phyloP scores from a whole-genome alignment of 345 rosid genomes.

The Aquilaria sinensis region DNA sequence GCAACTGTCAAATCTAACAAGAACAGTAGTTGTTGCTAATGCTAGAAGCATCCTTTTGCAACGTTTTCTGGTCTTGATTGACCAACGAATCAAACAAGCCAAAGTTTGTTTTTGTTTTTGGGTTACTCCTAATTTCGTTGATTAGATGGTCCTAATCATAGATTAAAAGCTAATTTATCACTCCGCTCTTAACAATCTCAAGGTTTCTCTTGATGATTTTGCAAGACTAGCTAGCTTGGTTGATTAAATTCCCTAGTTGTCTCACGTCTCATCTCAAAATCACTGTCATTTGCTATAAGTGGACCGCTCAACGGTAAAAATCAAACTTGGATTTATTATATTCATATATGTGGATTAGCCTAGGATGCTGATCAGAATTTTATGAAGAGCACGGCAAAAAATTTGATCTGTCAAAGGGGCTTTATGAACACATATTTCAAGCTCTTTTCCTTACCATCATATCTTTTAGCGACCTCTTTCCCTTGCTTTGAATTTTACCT shows the following conservation, averaged over 20 bases:
- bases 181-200: too few species aligned
- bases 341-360: conserved; percentile 11
- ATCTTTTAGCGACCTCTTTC: conserved; percentile 2
- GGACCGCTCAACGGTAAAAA: conserved; percentile 15
- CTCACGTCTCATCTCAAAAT: neutral
- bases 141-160: neutral
- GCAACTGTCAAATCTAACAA: neutral
- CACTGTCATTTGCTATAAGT: neutral
- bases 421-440: conserved; percentile 44
- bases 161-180: too few species aligned
- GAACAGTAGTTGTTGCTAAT: too few species aligned
- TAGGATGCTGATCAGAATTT: conserved; percentile 33
- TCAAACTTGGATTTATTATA: neutral
- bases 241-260: neutral
- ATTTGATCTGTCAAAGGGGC: conserved; percentile 25
- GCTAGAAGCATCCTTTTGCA: too few species aligned
- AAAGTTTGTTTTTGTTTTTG: too few species aligned
- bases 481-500: conserved; percentile 17
- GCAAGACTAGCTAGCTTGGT: too few species aligned
- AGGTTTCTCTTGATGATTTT: too few species aligned
- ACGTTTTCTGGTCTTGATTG: neutral
- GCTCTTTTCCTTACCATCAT: conserved; percentile 26
- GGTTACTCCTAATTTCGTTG: neutral
- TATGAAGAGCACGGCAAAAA: conserved; percentile 18
- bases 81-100: neutral